Conservation (phyloP, 2,329 filamentous ascomycete species). For the Neurospora sp. region DNA sequence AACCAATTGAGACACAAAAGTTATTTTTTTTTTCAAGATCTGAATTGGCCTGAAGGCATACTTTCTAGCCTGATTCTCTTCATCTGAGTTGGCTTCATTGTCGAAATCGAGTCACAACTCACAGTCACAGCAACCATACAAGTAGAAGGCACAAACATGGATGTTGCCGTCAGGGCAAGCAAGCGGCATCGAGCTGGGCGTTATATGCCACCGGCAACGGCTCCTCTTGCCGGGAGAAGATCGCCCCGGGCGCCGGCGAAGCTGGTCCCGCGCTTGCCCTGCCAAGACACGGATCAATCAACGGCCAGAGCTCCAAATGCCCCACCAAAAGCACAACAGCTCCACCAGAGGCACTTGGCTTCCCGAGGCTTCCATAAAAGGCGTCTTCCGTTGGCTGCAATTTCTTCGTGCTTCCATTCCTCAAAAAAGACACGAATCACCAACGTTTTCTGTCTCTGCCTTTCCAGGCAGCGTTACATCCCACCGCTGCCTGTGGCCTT, state of each 20-base stretch:
- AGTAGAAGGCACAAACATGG: background rate
- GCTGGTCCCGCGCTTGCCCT: background rate
- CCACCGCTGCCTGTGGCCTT: constrained; percentile 6
- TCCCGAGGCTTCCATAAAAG: constrained; percentile 13
- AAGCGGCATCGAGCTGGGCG: background rate
- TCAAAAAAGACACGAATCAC: constrained; percentile 21
- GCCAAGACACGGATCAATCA: constrained; percentile 2
- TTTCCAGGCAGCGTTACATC: constrained; percentile 5
- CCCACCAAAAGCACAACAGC: constrained; percentile 6
- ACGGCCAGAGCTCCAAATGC: constrained; percentile 10
- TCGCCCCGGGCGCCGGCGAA: background rate
- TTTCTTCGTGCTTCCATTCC: constrained; percentile 11
- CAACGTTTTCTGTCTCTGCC: constrained; percentile 9
- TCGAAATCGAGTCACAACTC: background rate
- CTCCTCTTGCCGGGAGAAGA: background rate
- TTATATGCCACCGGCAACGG: background rate
- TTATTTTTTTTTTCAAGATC: background rate
- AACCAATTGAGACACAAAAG: background rate
- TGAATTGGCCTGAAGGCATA: background rate
- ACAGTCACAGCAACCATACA: background rate
- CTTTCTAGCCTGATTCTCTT: background rate
- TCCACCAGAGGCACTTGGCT: background rate
- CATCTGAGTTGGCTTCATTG: background rate
- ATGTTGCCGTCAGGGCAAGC: background rate
- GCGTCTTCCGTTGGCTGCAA: constrained; percentile 11